Evolutionary conservation across 768 basidiomycete genomes (phyloP).

Genomic region (Cystobasidium tubakii): DNA sequence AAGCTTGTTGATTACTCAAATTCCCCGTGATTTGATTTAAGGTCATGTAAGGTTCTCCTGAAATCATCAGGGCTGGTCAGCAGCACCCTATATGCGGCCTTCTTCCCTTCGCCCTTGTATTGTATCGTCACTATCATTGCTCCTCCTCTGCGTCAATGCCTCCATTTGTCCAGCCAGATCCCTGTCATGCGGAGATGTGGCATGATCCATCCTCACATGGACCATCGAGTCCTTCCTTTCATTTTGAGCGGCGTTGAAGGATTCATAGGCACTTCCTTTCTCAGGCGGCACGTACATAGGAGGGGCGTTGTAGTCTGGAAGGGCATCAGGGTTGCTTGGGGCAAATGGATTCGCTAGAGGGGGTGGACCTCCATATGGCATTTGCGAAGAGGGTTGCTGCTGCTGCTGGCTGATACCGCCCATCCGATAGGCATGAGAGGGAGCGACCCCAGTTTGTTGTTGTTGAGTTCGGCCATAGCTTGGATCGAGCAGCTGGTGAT

Average conservation of each 20-base stretch:
- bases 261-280: constrained; percentile 2
- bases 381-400: not conserved
- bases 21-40: no score
- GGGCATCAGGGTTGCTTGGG: not conserved
- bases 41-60: no score
- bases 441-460: not conserved
- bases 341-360: constrained; percentile 2
- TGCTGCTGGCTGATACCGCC: not conserved
- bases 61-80: no score
- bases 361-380: not conserved
- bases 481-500: constrained; percentile 14
- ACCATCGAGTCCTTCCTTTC: constrained; percentile 21
- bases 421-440: not conserved
- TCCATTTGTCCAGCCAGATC: constrained; percentile 24
- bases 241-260: not conserved
- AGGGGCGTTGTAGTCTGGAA: constrained; percentile 1
- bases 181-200: constrained; percentile 7
- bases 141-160: constrained; percentile 7
- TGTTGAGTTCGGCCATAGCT: constrained; percentile 11
- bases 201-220: not conserved
- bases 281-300: constrained; percentile 20
- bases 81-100: not conserved
- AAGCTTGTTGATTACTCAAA: no score
- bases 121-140: constrained; percentile 22
- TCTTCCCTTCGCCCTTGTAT: constrained; percentile 5